A percentile compares a stretch with the other conserved stretches of the same genome.
Evolutionary conservation across 2,329 filamentous ascomycete species (phyloP).

Genomic region (Periconia sp.): DNA sequence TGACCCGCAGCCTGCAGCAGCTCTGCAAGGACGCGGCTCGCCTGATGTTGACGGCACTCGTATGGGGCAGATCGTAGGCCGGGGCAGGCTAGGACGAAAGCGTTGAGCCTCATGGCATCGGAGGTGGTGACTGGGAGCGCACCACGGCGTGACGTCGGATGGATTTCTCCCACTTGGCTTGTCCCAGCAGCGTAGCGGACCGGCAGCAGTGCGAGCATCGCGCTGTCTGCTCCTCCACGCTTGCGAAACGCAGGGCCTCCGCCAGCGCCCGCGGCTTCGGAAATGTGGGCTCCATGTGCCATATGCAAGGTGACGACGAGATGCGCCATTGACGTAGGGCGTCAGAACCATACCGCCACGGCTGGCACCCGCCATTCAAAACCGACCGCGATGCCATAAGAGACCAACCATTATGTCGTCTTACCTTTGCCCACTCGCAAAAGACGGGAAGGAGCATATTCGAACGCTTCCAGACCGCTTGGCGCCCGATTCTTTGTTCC

Average conservation of each 20-base stretch:
- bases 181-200: no score
- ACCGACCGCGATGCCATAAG: slow-evolving; percentile 19
- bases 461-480: slow-evolving; percentile 43
- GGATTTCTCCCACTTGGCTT: no score
- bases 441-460: slow-evolving; percentile 28
- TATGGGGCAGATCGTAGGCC: no score
- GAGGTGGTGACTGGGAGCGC: no score
- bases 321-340: slow-evolving; percentile 32
- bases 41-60: not conserved
- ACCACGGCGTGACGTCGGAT: no score
- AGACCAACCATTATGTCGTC: slow-evolving; percentile 19
- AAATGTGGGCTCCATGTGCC: slow-evolving; percentile 10
- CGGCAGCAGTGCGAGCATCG: no score
- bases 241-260: slow-evolving; percentile 20
- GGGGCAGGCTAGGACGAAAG: no score
- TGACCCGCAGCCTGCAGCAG: slow-evolving; percentile 2
- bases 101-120: no score
- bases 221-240: no score
- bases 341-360: slow-evolving; percentile 10
- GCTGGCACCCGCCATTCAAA: slow-evolving; percentile 21
- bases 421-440: slow-evolving; percentile 24
- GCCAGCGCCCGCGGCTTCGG: slow-evolving; percentile 14
- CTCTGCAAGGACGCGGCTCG: not conserved
- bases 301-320: slow-evolving; percentile 38
- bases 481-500: slow-evolving; percentile 28